A percentile compares a stretch with the other conserved stretches of the same genome.
These are phyloP conservation scores for Guyanaporus albipodus DNA, from an alignment of 768 basidiomycete genomes.

Conservation along the genomic window DNA sequence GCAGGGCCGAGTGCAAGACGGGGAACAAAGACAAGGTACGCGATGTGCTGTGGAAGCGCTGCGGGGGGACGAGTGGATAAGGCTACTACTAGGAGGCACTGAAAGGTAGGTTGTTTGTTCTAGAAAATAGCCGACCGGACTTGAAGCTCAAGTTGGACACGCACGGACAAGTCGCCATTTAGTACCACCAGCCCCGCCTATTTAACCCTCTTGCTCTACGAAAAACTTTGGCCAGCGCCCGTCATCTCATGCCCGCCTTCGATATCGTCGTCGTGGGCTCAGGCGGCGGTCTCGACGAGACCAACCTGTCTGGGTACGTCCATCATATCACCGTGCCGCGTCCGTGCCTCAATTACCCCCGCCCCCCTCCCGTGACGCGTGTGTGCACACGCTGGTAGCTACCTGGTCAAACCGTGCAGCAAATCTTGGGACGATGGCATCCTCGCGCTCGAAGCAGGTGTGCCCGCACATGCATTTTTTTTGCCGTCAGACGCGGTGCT, in stretches of 20 bases:
- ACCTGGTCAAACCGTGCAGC: constrained; percentile 72
- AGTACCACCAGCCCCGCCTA: neutral
- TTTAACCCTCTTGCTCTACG: neutral
- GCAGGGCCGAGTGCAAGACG: neutral
- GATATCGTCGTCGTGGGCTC: constrained; percentile 76
- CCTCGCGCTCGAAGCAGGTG: constrained; percentile 85
- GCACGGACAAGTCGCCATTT: too few relatives aligned
- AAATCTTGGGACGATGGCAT: constrained; percentile 77
- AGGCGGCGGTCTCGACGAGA: constrained; percentile 89
- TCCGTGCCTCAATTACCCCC: constrained; percentile 6
- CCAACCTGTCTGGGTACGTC: constrained; percentile 80
- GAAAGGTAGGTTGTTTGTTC: too few relatives aligned
- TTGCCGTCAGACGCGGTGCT: too few relatives aligned
- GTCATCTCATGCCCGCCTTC: constrained; percentile 45
- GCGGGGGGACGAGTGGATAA: too few relatives aligned
- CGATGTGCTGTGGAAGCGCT: constrained; percentile 9
- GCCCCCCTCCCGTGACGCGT: too few relatives aligned
- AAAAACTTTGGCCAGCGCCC: too few relatives aligned
- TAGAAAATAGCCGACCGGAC: too few relatives aligned
- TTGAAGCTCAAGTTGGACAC: too few relatives aligned
- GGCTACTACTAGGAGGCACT: too few relatives aligned
- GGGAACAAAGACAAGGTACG: constrained; percentile 13
- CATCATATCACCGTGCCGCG: neutral
- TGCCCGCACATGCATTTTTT: neutral
- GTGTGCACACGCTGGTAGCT: too few relatives aligned